Conservation (phyloP, 805 yeast species). For the Lipomyces mesembrius region DNA sequence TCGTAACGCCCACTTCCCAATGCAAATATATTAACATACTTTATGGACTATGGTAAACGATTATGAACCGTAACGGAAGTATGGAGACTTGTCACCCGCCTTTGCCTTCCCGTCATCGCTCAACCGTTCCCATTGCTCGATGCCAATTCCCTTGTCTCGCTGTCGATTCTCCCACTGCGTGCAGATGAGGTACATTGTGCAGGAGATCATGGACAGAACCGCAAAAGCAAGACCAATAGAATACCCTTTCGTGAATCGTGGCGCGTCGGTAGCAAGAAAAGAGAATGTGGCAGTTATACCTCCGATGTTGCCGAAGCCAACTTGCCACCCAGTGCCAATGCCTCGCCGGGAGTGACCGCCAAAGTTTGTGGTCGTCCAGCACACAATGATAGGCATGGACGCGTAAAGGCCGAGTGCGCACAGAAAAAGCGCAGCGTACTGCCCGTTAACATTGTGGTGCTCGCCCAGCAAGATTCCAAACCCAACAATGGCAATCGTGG, state of each 20-base stretch:
- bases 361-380: slow-evolving; percentile 68
- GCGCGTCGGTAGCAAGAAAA: slow-evolving; percentile 60
- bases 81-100: slow-evolving; percentile 29
- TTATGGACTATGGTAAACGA: not conserved
- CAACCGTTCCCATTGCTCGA: slow-evolving; percentile 36
- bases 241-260: slow-evolving; percentile 62
- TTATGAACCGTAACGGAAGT: slow-evolving; percentile 22
- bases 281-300: slow-evolving; percentile 68
- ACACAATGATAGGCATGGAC: slow-evolving; percentile 69
- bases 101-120: slow-evolving; percentile 19
- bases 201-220: slow-evolving; percentile 50
- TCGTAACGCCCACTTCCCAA: not conserved
- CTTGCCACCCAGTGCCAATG: slow-evolving; percentile 63
- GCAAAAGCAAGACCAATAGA: slow-evolving; percentile 56
- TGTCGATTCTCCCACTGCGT: slow-evolving; percentile 42
- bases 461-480: slow-evolving; percentile 59
- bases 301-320: slow-evolving; percentile 76
- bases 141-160: slow-evolving; percentile 37
- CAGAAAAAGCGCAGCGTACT: slow-evolving; percentile 70
- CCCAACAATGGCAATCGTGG: slow-evolving; percentile 56
- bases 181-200: slow-evolving; percentile 47
- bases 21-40: not conserved
- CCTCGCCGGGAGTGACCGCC: slow-evolving; percentile 66
- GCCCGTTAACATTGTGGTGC: slow-evolving; percentile 48
- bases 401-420: slow-evolving; percentile 62